Evolutionary conservation across 768 basidiomycete species (phyloP), one percentile per base, ranked within the genome.

Genomic region (Kwoniella dejecticola): DNA sequence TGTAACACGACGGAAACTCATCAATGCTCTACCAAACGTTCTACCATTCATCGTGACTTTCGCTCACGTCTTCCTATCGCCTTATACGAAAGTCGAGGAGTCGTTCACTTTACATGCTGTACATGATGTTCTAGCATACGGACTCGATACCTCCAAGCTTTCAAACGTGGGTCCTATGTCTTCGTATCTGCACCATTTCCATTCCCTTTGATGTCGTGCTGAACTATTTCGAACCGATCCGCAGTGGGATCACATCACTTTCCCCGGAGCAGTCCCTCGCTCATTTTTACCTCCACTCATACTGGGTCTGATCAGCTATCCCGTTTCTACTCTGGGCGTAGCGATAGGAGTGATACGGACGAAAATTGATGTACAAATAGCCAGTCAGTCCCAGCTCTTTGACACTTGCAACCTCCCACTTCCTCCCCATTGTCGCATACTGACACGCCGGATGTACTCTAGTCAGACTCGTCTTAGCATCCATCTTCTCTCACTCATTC

Each of bases 41-140:
- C 12, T 68, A 0, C 67, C 72, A 0, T 52, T 77, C 13, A 17
- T 60, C 21, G 60, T 74, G 8, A 62, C 67, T 4, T 49, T 57
- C 26, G n/a, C 62, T 1, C 88, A 95, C 66, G 88, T 94, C 47
- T 67, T 89, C 24, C 80, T 90, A 2, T 85, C 90, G 2, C 95
- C 96, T 0, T 91, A 89, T 76, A 89, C 90, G 3, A 99, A 99
- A 81, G 96, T 99, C 27, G 96, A 99, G 78, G 96, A 99, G 80
- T 90, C 89, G 72, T 97, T 97, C 83, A 93, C 89, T 67, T 83
- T 98, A 8, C 96, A 98, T 74, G 93, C 91, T 0, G 84, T 83
- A 0, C 91, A 96, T 72, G 96, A 99, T 78, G 81, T 91, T 24
- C 81, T 97, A 27, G 84, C 88, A 80, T 87, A 91, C 71, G 92